Conservation (phyloP, 305 asterid species). For the Striga hermonthica region DNA sequence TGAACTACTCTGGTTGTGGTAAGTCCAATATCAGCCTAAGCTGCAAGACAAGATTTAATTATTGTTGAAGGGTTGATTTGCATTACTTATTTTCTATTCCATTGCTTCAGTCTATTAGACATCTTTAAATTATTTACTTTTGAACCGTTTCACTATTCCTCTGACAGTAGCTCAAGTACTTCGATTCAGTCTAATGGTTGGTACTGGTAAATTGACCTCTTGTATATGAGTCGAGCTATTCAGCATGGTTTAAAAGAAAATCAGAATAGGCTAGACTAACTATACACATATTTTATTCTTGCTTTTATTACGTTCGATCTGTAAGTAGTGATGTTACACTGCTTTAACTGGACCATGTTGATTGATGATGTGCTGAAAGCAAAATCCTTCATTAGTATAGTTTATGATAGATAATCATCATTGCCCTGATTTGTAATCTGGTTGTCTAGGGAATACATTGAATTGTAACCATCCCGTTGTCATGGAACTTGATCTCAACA, state of each 20-base stretch:
- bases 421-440: conserved; percentile 31
- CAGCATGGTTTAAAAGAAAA: neutral
- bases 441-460: conserved; percentile 77
- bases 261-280: too few relatives aligned
- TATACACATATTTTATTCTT: conserved; percentile 14
- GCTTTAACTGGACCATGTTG: neutral
- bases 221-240: neutral
- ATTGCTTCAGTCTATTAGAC: too few relatives aligned
- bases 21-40: conserved; percentile 32
- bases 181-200: neutral
- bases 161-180: neutral
- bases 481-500: conserved; percentile 90
- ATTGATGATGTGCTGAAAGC: conserved; percentile 11
- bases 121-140: too few relatives aligned
- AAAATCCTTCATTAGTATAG: conserved; percentile 7
- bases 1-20: conserved; percentile 97
- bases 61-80: too few relatives aligned
- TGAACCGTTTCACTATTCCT: neutral
- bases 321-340: neutral
- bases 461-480: conserved; percentile 97
- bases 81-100: too few relatives aligned
- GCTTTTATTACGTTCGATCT: conserved; percentile 1
- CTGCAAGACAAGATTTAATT: too few relatives aligned
- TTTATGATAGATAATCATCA: conserved; percentile 4
- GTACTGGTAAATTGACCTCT: neutral